Evolutionary conservation across 78 protist genomes (phyloP), one percentile per base, ranked within the genome.

Genomic region (Fonticula alba): DNA sequence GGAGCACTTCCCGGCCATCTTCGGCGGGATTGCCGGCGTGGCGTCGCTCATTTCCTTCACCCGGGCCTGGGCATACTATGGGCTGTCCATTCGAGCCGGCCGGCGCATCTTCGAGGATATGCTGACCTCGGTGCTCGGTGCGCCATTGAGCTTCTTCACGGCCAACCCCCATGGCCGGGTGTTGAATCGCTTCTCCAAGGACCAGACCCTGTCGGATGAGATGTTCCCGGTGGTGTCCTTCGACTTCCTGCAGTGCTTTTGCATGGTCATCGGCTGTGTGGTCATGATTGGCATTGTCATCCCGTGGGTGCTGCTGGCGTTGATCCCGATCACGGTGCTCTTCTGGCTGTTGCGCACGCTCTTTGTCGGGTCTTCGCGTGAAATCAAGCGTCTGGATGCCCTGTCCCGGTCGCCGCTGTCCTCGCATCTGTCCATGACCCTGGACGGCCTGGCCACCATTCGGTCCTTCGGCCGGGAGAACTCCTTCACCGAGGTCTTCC

Each of bases 401-500:
- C 4, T 59, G 31, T 19, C 79, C n/a, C 1, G 17, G 32, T 40
- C 76, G 37, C 78, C 78, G 33, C 22, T 72, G 27, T 50, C n/a
- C 60, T 1, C 65, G 20, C 65, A 69, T 63, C 0, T 75, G n/a
- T 17, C 53, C 24, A 51, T 38, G 57, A 15, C 80, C 9, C 53
- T 78, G n/a, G 27, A 5, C 3, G 82, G 82, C 35, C n/a, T 70
- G 19, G 2, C 52, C 36, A 47, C 57, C 41, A 60, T 78, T 32
- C 80, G 82, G 22, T 75, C 80, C n/a, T 69, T 35, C 52, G 49
- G 35, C 22, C 41, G 36, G 19, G 20, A 24, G 64, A 15, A 22
- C 26, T 51, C 24, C 51, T 59, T 59, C 35, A 38, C 1, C 20
- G 43, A 38, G 17, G 17, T 9, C 17, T 7, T 38, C 43, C 7